A percentile compares a stretch with the other conserved stretches of the same genome.
Evolutionary conservation across 2,329 filamentous ascomycete genomes (phyloP).

Genomic region (Trichoderma polysporum): DNA sequence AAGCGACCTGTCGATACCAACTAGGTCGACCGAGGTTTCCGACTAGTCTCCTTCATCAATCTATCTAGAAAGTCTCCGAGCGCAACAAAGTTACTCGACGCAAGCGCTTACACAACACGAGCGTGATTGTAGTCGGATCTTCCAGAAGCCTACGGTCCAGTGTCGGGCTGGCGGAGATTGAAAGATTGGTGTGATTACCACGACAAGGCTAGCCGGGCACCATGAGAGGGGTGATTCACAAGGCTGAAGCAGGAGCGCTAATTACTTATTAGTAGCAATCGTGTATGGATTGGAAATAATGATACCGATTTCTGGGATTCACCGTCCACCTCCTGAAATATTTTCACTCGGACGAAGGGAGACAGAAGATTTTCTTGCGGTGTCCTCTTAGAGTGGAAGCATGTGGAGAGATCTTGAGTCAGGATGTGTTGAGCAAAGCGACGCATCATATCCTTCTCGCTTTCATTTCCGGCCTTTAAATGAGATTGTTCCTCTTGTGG

Average conservation of each 20-base stretch:
- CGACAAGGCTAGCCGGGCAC: background rate
- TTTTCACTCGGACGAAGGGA: constrained; percentile 10
- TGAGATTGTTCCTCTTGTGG: background rate
- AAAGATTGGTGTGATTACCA: background rate
- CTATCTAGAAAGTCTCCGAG: constrained; percentile 10
- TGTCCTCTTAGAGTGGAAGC: background rate
- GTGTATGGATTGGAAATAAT: background rate
- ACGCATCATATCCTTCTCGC: background rate
- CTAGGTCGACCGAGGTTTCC: constrained; percentile 4
- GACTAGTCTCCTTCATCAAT: background rate
- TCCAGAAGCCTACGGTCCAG: constrained; percentile 10
- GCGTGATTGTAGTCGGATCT: background rate
- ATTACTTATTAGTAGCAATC: background rate
- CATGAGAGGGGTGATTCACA: constrained; percentile 1
- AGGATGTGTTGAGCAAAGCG: background rate
- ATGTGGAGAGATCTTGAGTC: constrained; percentile 8
- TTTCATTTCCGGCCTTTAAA: background rate
- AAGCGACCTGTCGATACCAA: background rate
- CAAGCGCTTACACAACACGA: constrained; percentile 12
- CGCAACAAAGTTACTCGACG: background rate
- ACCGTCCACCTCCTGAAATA: background rate
- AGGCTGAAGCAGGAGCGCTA: constrained; percentile 4
- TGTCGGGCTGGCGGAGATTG: constrained; percentile 2
- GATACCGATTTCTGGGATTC: background rate
- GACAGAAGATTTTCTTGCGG: background rate